These are phyloP conservation scores for Ophiobolus disseminans DNA, from an alignment of 2,329 filamentous ascomycete species.

Conservation along the genomic window DNA sequence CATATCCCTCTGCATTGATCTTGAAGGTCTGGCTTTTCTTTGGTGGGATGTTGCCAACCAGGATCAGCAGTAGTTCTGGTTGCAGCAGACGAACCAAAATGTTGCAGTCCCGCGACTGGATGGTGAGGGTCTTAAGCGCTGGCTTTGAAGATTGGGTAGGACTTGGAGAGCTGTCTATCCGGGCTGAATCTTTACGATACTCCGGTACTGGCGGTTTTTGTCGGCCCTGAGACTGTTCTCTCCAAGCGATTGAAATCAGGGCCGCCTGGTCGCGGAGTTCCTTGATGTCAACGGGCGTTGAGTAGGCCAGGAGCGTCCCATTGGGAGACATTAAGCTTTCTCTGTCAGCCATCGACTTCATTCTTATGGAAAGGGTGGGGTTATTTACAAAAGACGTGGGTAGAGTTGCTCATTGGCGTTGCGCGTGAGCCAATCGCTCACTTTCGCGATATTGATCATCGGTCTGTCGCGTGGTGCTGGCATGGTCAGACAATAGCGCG, in stretches of 20 bases:
- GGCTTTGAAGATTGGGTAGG: constrained; percentile 20
- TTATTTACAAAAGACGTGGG: constrained; percentile 52
- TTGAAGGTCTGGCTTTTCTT: constrained; percentile 48
- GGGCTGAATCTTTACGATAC: constrained; percentile 14
- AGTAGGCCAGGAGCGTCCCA: constrained; percentile 59
- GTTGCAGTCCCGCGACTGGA: constrained; percentile 56
- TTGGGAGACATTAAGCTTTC: constrained; percentile 58
- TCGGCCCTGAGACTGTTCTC: constrained; percentile 48
- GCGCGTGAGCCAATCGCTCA: constrained; percentile 54
- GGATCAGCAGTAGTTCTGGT: constrained; percentile 54
- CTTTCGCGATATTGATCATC: constrained; percentile 55
- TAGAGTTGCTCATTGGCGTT: constrained; percentile 55
- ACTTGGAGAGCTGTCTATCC: constrained; percentile 10
- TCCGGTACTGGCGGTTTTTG: constrained; percentile 20
- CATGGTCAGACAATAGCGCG: constrained; percentile 23
- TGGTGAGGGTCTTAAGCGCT: constrained; percentile 53
- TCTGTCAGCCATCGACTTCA: not conserved
- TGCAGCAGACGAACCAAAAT: constrained; percentile 57
- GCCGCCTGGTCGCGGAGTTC: constrained; percentile 59
- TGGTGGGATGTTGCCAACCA: constrained; percentile 57
- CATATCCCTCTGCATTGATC: constrained; percentile 53
- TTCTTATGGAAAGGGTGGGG: not conserved
- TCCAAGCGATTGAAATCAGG: constrained; percentile 58
- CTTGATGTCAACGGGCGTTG: constrained; percentile 56
- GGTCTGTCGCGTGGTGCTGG: constrained; percentile 14